Evolutionary conservation across 371 early-diverging fungal genomes (phyloP), one percentile per base, ranked within the genome.

Genomic region (Mucor velutinosus): DNA sequence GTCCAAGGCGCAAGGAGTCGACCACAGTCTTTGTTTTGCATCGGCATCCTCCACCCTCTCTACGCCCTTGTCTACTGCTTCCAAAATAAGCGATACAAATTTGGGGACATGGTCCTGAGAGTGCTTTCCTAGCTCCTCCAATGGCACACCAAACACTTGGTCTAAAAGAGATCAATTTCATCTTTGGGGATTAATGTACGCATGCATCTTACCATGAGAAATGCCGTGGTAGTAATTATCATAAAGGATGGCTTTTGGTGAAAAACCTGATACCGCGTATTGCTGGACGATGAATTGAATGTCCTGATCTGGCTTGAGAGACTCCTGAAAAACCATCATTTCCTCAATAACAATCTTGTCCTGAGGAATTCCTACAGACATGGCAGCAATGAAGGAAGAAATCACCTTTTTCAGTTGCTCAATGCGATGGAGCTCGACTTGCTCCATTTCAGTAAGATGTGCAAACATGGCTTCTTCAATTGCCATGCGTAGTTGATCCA

Each of bases 111-210:
- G 75, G 67, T 82, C 84, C 33, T 83, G 82, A 23, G 81, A 76
- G 35, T 86, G 82, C 58, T 84, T 76, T 29, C 85, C 85, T 43
- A 90, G 82, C 57, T 89, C 90, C 25, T 89, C 90, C 57, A 93
- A 79, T n/a, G 89, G 76, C 30, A 92, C 89, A 25, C 92, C 93
- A 81, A 92, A 93, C 12, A 87, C 81, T 80, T 93, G 93, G 73
- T 90, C 90, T 58, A 65, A 21, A 8, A 63, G 21, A 49, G 21
- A 14, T 45, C 11, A 41, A 30, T 27, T 25, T 45, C 15, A 70
- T n/a, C 25, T 30, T 57, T 33, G 39, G 58, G 33, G 32, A 30
- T n/a, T 7, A 14, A 29, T 3, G 5, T 4, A 32, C 7, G 23
- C n/a, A 12, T 23, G 5, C 7, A n/a, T 7, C 58, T 60, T 80